Evolutionary conservation across 345 rosid genomes (phyloP).

Genomic region (Rubroshorea leprosula): DNA sequence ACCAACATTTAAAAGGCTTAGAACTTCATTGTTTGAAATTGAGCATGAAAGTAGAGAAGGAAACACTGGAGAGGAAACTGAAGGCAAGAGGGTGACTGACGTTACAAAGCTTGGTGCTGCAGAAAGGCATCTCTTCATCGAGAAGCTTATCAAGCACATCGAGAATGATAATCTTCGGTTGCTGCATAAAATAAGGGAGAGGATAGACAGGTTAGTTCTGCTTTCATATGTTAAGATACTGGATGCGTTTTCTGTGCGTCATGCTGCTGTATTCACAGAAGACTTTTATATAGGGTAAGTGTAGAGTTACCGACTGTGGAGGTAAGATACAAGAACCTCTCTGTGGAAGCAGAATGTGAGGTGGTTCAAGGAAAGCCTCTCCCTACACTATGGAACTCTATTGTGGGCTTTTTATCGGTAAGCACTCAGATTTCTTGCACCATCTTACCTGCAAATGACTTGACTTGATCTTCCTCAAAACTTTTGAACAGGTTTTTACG

Average conservation of each 20-base stretch:
- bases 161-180: constrained; percentile 45
- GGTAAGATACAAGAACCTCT: constrained; percentile 22
- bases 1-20: constrained; percentile 40
- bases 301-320: constrained; percentile 24
- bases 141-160: constrained; percentile 44
- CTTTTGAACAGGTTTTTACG: constrained; percentile 8
- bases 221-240: neutral
- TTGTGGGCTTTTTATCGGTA: constrained; percentile 15
- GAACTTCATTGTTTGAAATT: constrained; percentile 32
- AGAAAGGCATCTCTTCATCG: constrained; percentile 40
- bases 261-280: neutral
- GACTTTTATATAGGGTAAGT: constrained; percentile 8
- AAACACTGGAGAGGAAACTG: constrained; percentile 14
- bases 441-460: neutral
- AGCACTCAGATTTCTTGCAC: constrained; percentile 1
- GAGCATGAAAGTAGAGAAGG: neutral
- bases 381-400: constrained; percentile 23
- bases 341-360: constrained; percentile 26
- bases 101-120: constrained; percentile 39
- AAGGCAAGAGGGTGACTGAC: constrained; percentile 33
- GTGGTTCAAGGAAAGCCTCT: constrained; percentile 27
- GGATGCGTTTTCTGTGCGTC: too few relatives aligned
- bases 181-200: constrained; percentile 34
- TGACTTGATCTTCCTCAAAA: neutral
- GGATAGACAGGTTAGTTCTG: constrained; percentile 44